Evolutionary conservation across 768 basidiomycete species (phyloP).

Genomic region (Leccinum subgranulosum): DNA sequence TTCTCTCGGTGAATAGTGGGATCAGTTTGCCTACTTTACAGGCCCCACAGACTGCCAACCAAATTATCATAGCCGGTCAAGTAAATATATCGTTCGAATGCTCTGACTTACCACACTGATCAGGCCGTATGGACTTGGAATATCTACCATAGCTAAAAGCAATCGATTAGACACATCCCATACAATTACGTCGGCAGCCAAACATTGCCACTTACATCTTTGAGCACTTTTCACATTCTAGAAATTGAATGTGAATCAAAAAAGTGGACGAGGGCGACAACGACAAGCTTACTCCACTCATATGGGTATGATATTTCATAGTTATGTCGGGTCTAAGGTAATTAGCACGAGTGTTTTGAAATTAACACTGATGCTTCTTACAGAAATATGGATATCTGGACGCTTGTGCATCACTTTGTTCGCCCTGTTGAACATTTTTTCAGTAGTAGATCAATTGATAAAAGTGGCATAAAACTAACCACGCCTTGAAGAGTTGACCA

Average conservation of each 20-base stretch:
- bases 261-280: background rate
- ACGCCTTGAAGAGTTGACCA: conserved; percentile 67
- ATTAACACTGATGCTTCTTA: conserved; percentile 29
- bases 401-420: conserved; percentile 62
- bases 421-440: conserved; percentile 43
- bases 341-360: background rate
- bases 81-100: background rate
- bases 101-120: conserved; percentile 53
- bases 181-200: background rate
- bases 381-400: conserved; percentile 71
- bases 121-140: conserved; percentile 67
- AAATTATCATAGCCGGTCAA: background rate
- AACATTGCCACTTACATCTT: conserved; percentile 47
- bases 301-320: conserved; percentile 75
- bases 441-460: background rate
- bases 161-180: conserved; percentile 4
- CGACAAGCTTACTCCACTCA: conserved; percentile 58
- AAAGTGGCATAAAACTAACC: conserved; percentile 41
- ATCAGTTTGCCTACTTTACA: conserved; percentile 59
- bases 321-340: conserved; percentile 58
- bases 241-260: conserved; percentile 4
- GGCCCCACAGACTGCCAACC: conserved; percentile 55
- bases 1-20: conserved; percentile 50
- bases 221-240: conserved; percentile 62
- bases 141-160: conserved; percentile 63